Percentiles rank a stretch among this genome's conserved stretches.
Evolutionary conservation across 179 eudicot genomes (phyloP).

Genomic region (Sideroxylon spinosum): DNA sequence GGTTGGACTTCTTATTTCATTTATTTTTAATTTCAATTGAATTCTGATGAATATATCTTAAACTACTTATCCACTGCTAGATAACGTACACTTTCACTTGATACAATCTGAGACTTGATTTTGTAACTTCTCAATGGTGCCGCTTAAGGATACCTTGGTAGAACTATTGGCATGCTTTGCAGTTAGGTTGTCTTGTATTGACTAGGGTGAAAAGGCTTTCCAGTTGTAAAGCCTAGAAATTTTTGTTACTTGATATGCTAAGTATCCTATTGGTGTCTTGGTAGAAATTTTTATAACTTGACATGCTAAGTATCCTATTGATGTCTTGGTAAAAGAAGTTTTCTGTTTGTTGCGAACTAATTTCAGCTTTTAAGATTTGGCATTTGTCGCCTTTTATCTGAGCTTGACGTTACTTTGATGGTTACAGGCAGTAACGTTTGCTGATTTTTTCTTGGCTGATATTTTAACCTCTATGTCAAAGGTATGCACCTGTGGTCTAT

Average conservation of each 20-base stretch:
- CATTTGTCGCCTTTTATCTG: conserved; percentile 4
- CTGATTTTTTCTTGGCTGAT: conserved; percentile 98
- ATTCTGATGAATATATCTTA: neutral
- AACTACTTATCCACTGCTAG: neutral
- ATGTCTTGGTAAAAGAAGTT: neutral
- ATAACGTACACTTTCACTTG: neutral
- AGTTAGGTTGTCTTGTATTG: neutral
- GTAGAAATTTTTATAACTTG: neutral
- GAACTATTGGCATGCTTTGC: neutral
- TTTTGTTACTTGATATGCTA: neutral
- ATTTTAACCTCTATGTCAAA: conserved; percentile 96
- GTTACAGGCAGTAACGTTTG: conserved; percentile 87
- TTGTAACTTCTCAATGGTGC: neutral
- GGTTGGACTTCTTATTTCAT: neutral
- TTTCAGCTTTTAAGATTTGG: neutral
- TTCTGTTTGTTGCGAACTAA: neutral
- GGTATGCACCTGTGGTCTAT: conserved; percentile 42
- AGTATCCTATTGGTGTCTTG: neutral
- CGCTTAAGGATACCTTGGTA: conserved; percentile 1
- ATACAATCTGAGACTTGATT: neutral
- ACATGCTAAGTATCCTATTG: neutral
- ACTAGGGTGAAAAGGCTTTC: neutral
- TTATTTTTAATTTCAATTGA: neutral
- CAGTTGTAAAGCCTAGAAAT: neutral
- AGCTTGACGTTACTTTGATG: conserved; percentile 21